Percentiles rank a stretch among this genome's conserved stretches.
Conservation (phyloP, 2,329 filamentous ascomycete species). For the Trichoderma sp. region DNA sequence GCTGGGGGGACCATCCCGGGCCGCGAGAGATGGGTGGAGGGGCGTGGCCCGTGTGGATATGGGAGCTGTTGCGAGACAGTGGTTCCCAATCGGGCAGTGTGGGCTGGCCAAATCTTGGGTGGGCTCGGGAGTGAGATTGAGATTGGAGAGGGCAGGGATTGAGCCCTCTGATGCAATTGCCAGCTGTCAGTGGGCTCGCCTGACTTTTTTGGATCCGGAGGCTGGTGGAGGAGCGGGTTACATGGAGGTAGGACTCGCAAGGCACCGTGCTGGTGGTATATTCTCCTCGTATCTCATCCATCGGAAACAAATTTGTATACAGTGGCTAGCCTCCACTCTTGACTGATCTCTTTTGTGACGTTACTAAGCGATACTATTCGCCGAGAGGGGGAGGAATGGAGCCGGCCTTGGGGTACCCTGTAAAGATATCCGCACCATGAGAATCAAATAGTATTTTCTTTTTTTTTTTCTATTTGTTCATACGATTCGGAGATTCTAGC, state of each 20-base stretch:
- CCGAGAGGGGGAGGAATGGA: neutral
- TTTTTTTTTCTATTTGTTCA: too few relatives aligned
- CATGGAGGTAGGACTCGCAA: neutral
- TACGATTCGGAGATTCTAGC: neutral
- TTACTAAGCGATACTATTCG: neutral
- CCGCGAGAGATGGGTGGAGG: conserved; percentile 14
- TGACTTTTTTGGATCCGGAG: conserved; percentile 14
- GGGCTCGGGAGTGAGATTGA: conserved; percentile 25
- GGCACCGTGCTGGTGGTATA: neutral
- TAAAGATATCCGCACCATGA: neutral
- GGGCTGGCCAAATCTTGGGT: conserved; percentile 1
- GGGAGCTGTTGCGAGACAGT: conserved; percentile 25
- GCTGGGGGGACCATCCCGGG: neutral
- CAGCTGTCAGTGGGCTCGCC: conserved; percentile 28
- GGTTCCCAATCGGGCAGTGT: conserved; percentile 22
- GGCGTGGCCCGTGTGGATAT: neutral
- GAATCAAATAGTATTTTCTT: neutral
- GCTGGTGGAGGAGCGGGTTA: neutral
- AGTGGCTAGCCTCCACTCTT: neutral
- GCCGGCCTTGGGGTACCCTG: neutral
- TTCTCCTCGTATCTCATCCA: neutral
- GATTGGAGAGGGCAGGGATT: conserved; percentile 21
- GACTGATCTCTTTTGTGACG: neutral
- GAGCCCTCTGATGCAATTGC: conserved; percentile 27
- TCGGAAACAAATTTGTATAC: neutral